Evolutionary conservation across 2,329 filamentous ascomycete species (phyloP), one percentile per base, ranked within the genome.

Genomic region (Monosporascus sp.): DNA sequence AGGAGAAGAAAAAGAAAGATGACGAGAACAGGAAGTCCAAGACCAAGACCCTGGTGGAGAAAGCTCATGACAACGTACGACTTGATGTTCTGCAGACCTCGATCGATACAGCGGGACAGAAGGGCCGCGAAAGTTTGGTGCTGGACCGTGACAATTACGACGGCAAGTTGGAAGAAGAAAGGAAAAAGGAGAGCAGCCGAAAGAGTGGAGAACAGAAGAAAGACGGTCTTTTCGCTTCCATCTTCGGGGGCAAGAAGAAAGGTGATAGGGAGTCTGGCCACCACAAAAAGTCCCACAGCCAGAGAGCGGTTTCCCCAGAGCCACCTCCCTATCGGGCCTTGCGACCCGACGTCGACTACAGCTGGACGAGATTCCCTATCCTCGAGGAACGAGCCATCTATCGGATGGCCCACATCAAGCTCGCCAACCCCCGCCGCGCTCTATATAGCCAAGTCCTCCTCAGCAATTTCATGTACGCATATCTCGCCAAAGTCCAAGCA

Each of bases 381-480:
- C 77, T 97, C 51, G 93, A 97, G 70, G 94, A 99, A 74, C 83
- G 94, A 54, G 94, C 94, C 20, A 99, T 99, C 54, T 99, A 99
- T 72, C 85, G 94, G 56, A 96, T 99, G 90, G 94, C 94, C 18
- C 94, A 99, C 68, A 95, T 97, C 73, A 99, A 99, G 72, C 83
- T 99, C 56, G 94, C 94, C n/a, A 97, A 99, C 67, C 94, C 94
- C 38, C 86, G 93, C 45, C 86, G 94, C 52, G 89, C 93, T 41
- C 74, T 99, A 49, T 88, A 96, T 66, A 97, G 93, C 55, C 94
- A 99, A 70, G 94, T 99, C 22, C 78, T 99, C 54, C 81, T 99
- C 60, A 97, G 92, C 72, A 99, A 99, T 70, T 99, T 99, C 72
- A 99, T 99, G 94, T 99, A 99, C 74, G 94, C 91, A 53, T 99